phyloP scores from a whole-genome alignment of 2,329 filamentous ascomycete genomes.

The Aspergillus clavatus region DNA sequence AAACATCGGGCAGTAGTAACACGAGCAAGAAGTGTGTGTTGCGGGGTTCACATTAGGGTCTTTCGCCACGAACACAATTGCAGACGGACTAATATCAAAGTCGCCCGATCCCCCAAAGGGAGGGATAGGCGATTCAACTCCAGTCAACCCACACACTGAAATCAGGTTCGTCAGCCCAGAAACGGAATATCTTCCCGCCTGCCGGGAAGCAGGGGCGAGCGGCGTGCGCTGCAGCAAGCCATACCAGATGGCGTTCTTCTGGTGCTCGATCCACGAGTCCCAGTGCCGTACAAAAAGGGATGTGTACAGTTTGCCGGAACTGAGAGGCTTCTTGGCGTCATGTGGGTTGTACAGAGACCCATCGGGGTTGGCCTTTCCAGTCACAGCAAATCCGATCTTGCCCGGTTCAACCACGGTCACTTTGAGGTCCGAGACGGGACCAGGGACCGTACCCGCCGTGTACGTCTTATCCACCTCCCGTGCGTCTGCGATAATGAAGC shows the following conservation, averaged over 20 bases:
- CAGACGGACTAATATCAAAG: constrained; percentile 44
- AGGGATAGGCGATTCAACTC: constrained; percentile 45
- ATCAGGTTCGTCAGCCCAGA: constrained; percentile 43
- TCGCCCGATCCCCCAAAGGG: constrained; percentile 45
- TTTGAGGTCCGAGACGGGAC: constrained; percentile 45
- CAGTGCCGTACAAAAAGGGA: constrained; percentile 51
- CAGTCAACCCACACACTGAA: constrained; percentile 33
- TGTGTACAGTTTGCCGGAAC: constrained; percentile 47
- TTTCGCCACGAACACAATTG: constrained; percentile 45
- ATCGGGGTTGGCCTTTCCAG: constrained; percentile 45
- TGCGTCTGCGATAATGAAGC: constrained; percentile 42
- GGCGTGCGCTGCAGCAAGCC: constrained; percentile 42
- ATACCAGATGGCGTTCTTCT: constrained; percentile 48
- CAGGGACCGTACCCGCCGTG: constrained; percentile 43
- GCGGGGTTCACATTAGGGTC: constrained; percentile 44
- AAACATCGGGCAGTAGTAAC: constrained; percentile 43
- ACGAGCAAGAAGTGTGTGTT: constrained; percentile 43
- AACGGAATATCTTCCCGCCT: constrained; percentile 36
- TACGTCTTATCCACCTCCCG: constrained; percentile 38
- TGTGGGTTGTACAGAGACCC: constrained; percentile 48
- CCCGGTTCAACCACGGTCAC: constrained; percentile 39
- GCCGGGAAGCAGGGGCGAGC: constrained; percentile 33
- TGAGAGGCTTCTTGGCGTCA: constrained; percentile 43
- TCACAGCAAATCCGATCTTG: constrained; percentile 44
- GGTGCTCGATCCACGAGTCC: constrained; percentile 48